phyloP scores from a whole-genome alignment of 23 red algal genomes.

The Pyropia haitanensis region DNA sequence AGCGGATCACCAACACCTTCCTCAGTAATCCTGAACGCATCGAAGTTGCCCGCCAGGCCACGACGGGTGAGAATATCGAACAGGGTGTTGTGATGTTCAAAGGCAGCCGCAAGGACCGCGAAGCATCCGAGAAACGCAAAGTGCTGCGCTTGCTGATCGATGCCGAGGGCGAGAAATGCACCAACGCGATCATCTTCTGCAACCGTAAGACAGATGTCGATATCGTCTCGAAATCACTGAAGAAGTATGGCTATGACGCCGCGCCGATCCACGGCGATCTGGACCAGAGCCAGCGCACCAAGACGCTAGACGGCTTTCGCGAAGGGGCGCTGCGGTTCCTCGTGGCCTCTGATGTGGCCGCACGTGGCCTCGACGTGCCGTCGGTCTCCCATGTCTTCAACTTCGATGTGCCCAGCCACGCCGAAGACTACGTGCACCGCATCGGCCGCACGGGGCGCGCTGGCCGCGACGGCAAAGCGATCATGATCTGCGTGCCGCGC shows the following conservation, averaged over 20 bases:
- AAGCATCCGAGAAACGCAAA: too few species aligned
- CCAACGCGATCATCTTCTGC: constrained; percentile 17
- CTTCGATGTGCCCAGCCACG: constrained; percentile 9
- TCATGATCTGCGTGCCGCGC: background rate
- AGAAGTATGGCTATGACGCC: constrained; percentile 1
- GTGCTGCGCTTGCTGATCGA: background rate
- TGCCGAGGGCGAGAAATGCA: background rate
- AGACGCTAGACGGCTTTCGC: constrained; percentile 14
- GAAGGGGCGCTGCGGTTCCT: constrained; percentile 3
- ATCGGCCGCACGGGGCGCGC: constrained; percentile 18
- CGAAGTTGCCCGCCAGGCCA: background rate
- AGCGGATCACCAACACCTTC: constrained; percentile 2
- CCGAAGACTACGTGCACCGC: constrained; percentile 32
- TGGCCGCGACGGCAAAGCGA: constrained; percentile 6
- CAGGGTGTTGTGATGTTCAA: background rate
- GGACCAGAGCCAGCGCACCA: constrained; percentile 9
- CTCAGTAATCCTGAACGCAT: constrained; percentile 7
- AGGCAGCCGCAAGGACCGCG: too few species aligned
- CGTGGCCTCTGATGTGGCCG: constrained; percentile 37
- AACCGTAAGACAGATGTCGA: constrained; percentile 12
- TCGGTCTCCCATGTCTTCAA: constrained; percentile 22
- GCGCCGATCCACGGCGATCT: constrained; percentile 21
- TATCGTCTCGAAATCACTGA: background rate
- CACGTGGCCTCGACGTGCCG: constrained; percentile 26
- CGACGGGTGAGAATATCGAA: background rate